Conservation (phyloP, 1,284 basidiomycete species). For the Paramarasmius palmivorus region DNA sequence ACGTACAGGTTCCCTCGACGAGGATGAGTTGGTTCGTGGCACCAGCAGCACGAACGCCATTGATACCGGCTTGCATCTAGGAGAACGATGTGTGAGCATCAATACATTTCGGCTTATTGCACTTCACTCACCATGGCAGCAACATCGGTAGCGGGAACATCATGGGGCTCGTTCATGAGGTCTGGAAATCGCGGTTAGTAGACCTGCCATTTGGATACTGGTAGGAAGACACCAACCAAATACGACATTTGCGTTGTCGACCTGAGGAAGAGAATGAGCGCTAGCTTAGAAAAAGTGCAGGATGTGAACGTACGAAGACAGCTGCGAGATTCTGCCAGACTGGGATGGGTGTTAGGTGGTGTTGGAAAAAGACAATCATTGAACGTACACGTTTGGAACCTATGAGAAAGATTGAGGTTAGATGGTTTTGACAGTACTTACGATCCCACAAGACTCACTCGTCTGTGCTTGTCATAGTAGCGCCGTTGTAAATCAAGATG, state of each 20-base stretch:
- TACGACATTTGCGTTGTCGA: conserved; percentile 51
- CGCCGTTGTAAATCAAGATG: conserved; percentile 58
- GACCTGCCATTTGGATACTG: neutral
- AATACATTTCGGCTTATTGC: too few relatives aligned
- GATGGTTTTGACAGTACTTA: too few relatives aligned
- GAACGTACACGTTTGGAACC: too few relatives aligned
- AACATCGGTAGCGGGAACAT: conserved; percentile 47
- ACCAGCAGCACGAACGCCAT: conserved; percentile 60
- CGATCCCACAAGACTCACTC: conserved; percentile 46
- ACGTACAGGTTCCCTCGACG: conserved; percentile 50
- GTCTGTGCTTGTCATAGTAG: conserved; percentile 46
- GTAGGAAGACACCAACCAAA: conserved; percentile 38
- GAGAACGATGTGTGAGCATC: neutral
- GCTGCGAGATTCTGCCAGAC: conserved; percentile 41
- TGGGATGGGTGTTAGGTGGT: too few relatives aligned
- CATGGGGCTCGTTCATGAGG: conserved; percentile 64
- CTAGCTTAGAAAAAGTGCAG: neutral
- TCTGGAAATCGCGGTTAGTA: conserved; percentile 25
- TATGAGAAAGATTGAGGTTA: too few relatives aligned
- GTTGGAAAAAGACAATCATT: too few relatives aligned
- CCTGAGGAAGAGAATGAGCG: conserved; percentile 28
- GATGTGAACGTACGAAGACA: conserved; percentile 44
- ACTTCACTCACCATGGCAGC: conserved; percentile 41
- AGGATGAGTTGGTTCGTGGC: conserved; percentile 58
- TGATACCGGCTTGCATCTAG: conserved; percentile 63